These are phyloP conservation scores for Stereocaulon alpinum DNA, from an alignment of 495 filamentous ascomycete species.

Conservation along the genomic window DNA sequence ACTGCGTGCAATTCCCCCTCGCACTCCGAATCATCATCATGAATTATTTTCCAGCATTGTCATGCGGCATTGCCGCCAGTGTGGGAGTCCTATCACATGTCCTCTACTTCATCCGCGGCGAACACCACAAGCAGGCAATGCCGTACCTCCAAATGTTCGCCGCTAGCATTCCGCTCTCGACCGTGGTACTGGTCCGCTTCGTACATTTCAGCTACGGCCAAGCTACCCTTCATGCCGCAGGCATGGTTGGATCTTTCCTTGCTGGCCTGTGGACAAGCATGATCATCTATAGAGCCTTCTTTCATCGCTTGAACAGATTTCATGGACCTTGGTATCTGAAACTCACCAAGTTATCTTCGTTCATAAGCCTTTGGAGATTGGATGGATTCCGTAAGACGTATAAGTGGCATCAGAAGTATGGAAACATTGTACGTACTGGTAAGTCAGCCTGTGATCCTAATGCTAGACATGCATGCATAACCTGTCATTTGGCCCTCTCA, in stretches of 20 bases:
- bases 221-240: constrained; percentile 1
- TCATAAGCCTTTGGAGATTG: constrained; percentile 17
- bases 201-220: neutral
- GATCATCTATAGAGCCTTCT: constrained; percentile 28
- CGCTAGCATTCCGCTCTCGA: constrained; percentile 3
- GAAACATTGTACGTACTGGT: constrained; percentile 30
- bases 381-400: constrained; percentile 28
- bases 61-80: neutral
- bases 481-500: neutral
- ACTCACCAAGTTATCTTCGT: constrained; percentile 28
- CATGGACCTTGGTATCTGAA: constrained; percentile 30
- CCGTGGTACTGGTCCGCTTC: constrained; percentile 9
- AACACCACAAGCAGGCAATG: constrained; percentile 29
- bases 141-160: constrained; percentile 22
- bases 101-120: constrained; percentile 27
- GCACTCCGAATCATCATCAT: neutral
- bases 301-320: constrained; percentile 30
- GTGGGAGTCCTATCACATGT: constrained; percentile 21
- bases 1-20: neutral
- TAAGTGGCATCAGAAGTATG: constrained; percentile 37
- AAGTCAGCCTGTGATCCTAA: neutral
- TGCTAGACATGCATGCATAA: neutral
- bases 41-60: neutral
- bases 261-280: constrained; percentile 29
- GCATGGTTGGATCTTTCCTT: constrained; percentile 21